These are phyloP conservation scores for Fusarium setosum DNA, from an alignment of 2,329 filamentous ascomycete genomes.

Conservation along the genomic window DNA sequence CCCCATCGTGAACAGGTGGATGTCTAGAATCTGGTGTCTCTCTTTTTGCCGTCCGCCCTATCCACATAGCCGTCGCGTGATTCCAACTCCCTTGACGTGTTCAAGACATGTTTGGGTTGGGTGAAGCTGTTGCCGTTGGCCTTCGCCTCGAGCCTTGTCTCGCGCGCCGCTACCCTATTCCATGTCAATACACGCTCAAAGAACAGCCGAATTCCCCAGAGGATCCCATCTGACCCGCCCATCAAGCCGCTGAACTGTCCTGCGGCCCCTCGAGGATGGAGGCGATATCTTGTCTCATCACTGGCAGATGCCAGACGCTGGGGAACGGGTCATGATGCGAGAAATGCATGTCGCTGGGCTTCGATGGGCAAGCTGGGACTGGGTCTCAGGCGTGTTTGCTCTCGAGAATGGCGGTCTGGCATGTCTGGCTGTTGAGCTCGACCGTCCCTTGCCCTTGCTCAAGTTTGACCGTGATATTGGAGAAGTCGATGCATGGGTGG, in stretches of 20 bases:
- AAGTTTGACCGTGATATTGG: slow-evolving; percentile 31
- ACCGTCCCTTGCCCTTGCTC: slow-evolving; percentile 1
- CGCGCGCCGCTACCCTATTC: slow-evolving; percentile 31
- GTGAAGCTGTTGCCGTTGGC: background rate
- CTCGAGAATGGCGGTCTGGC: slow-evolving; percentile 41
- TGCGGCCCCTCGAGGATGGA: slow-evolving; percentile 10
- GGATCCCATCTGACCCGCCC: slow-evolving; percentile 6
- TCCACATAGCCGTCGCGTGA: slow-evolving; percentile 24
- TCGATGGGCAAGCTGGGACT: background rate
- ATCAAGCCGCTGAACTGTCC: slow-evolving; percentile 7
- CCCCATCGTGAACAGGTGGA: background rate
- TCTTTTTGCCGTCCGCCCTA: slow-evolving; percentile 1
- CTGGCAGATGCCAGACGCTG: slow-evolving; percentile 34
- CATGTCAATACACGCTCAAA: slow-evolving; percentile 7
- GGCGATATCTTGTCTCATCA: slow-evolving; percentile 34
- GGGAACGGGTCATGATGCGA: slow-evolving; percentile 35
- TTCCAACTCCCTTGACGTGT: slow-evolving; percentile 6
- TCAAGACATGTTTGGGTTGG: background rate
- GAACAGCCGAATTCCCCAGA: slow-evolving; percentile 14
- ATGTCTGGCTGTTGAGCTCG: slow-evolving; percentile 5
- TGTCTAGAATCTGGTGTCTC: slow-evolving; percentile 11
- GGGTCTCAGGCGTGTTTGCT: slow-evolving; percentile 24
- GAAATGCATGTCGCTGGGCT: slow-evolving; percentile 29
- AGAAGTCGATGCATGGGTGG: slow-evolving; percentile 23
- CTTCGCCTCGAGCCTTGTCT: slow-evolving; percentile 14